Evolutionary conservation across 2,329 filamentous ascomycete species (phyloP).

Genomic region (Alternaria conjuncta): DNA sequence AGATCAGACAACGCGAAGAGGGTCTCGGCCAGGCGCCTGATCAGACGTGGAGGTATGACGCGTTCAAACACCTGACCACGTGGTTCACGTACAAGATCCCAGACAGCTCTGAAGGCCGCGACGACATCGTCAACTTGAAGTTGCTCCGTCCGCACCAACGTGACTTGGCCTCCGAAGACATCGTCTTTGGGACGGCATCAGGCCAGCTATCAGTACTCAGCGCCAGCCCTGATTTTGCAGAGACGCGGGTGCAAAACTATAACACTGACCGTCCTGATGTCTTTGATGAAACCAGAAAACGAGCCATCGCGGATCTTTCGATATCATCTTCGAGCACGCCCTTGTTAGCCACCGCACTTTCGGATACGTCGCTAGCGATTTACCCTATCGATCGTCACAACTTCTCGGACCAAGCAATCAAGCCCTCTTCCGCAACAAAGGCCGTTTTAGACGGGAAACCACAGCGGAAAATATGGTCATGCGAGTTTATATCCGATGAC

Average conservation of each 20-base stretch:
- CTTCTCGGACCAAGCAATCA: slow-evolving; percentile 33
- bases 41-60: slow-evolving; percentile 36
- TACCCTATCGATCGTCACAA: slow-evolving; percentile 48
- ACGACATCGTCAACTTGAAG: slow-evolving; percentile 66
- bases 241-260: slow-evolving; percentile 37
- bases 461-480: slow-evolving; percentile 54
- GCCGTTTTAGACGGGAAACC: slow-evolving; percentile 17
- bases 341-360: slow-evolving; percentile 60
- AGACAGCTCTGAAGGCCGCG: slow-evolving; percentile 58
- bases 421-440: slow-evolving; percentile 25
- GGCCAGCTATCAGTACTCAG: slow-evolving; percentile 55
- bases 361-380: slow-evolving; percentile 55
- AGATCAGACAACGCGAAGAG: slow-evolving; percentile 28
- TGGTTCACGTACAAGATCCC: slow-evolving; percentile 63
- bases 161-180: slow-evolving; percentile 48
- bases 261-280: slow-evolving; percentile 54
- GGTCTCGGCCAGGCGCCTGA: slow-evolving; percentile 12
- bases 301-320: slow-evolving; percentile 46
- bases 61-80: slow-evolving; percentile 42
- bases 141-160: slow-evolving; percentile 55
- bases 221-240: slow-evolving; percentile 17
- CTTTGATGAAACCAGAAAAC: slow-evolving; percentile 37
- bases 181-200: slow-evolving; percentile 64
- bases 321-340: slow-evolving; percentile 50
- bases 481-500: slow-evolving; percentile 59